Base-by-base conservation (phyloP, 331 rosid species). In the Malus hybrid region DNA sequence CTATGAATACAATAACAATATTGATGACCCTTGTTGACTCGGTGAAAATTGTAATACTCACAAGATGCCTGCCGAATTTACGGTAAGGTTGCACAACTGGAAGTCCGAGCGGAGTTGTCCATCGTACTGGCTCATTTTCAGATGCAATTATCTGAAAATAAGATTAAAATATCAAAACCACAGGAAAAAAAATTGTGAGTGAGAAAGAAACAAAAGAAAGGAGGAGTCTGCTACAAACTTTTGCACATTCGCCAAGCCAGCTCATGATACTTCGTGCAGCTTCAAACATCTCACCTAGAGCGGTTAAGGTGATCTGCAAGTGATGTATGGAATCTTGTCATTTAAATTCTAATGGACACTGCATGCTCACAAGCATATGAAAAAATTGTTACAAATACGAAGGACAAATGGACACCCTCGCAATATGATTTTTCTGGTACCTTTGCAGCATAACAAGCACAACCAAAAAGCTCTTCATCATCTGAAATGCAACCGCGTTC, bases 11-110 rank as follows among this genome's bases (percentile, higher is more conserved):
- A 65, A 76, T 15, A 77, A 75, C 22, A 83, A 66, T 74, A 81
- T 18, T 12, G 28, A 33, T 24, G 13, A 68, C 28, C 39, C 28
- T 32, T 34, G 54, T 48, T 20, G 57, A 61, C 61, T 12, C 76
- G 8, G 70, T 27, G 59, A 82, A 52, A 42, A 64, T 33, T 33
- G 28, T 19, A 75, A 75, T 77, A 92, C 97, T 88, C 83, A 94
- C 99, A 68, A 72, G 48, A 84, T 85, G 97, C 76, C 70, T 86
- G 78, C 92, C 97, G 5, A 84, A 77, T 79, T 84, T 89, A 67
- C 92, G 91, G 86, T 94, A 94, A 63, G 99, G 99, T 85, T 94
- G 99, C 85, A 94, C 99, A 61, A 94, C 99, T 62, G 99, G 99
- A 83, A 92, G 96, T 69, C 99, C 99, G 29, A 94, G 92, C 2